Base-by-base conservation (phyloP, 2,329 filamentous ascomycete species). In the Penicillium digitatum region DNA sequence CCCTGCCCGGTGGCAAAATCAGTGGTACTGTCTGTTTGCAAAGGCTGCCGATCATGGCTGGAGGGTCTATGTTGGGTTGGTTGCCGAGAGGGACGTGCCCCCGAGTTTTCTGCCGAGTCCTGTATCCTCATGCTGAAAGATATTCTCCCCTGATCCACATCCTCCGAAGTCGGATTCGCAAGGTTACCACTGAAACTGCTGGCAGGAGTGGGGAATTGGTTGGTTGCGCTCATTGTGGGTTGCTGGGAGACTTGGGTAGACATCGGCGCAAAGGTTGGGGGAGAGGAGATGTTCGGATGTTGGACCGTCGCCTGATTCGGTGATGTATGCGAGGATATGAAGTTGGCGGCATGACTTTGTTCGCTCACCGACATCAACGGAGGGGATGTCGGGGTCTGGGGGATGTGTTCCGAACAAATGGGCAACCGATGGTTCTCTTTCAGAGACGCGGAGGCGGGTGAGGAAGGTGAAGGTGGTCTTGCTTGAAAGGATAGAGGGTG, bases 351-450 rank as follows among this genome's bases (percentile, higher is more conserved):
- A 79, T 79, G 74, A 64, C 73, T 78, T 67, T 73, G 74, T 66
- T 76, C 72, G 65, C 73, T 74, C 68, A 77, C 74, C 72, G 76
- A 78, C 77, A 79, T 79, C 71, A 76, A 78, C 70, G 74, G 73
- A 75, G 74, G 71, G 57, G 75, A 77, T 66, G 70, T 74, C 60
- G 72, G 72, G 35, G 72, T 72, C 56, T 72, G 71, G 34, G 72
- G 72, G 31, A 66, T 67, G 52, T 69, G 66, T 55, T 69, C 70
- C 61, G 64, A 68, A 49, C 68, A 63, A 59, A 64, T 57, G 48
- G 59, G 60, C 24, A 66, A 63, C 48, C 62, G 62, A 48, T 52
- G 60, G 55, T 60, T 69, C 62, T 69, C 70, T 66, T 77, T 77
- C 45, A 72, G 59, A 62, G 66, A 69, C 49, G 68, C 72, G 55